Evolutionary conservation across 139 green algal genomes (phyloP), one percentile per base, ranked within the genome.

Genomic region (Coccomyxa sp.): DNA sequence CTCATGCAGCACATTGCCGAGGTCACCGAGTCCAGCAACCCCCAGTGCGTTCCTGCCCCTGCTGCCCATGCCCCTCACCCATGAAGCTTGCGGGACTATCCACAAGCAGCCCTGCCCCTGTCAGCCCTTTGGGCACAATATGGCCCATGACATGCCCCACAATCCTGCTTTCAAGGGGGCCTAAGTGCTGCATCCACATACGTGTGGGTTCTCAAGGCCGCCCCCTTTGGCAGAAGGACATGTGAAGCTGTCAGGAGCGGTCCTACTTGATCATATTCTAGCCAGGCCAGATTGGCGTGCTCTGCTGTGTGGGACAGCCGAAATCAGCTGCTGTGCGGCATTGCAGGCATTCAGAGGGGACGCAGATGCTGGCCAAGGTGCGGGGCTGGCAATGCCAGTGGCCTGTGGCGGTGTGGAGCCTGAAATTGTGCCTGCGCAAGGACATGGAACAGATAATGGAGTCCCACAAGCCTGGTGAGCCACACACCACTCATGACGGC

Each of bases 321-420:
- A n/a, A n/a, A n/a, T n/a, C n/a, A n/a, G n/a, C n/a, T n/a, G n/a
- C n/a, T n/a, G n/a, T n/a, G n/a, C n/a, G n/a, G n/a, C n/a, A n/a
- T n/a, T n/a, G n/a, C 71, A 76, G 71, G 69, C 77, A 40, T 31
- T 41, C 44, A 10, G 31, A 33, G n/a, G 80, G 80, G 1, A 81
- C 75, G 9, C 75, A 70, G 39, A n/a, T 84, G 33, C 79, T 75
- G 80, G 75, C 54, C 5, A 84, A 84, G 75, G 40, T 84, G 50
- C 74, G 75, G 31, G 84, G 86, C 44, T 84, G 78, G 70, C 22
- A 64, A 22, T 84, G 79, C 27, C 70, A 78, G 35, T 93, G 88
- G 88, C 89, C 89, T 10, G 88, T 70, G 0, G 79, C 90, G 9
- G 73, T 88, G 55, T 93, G 89, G 89, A 70, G 79, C 7, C 68